Conservation (phyloP, 2,329 filamentous ascomycete species). For the Claviceps capensis region DNA sequence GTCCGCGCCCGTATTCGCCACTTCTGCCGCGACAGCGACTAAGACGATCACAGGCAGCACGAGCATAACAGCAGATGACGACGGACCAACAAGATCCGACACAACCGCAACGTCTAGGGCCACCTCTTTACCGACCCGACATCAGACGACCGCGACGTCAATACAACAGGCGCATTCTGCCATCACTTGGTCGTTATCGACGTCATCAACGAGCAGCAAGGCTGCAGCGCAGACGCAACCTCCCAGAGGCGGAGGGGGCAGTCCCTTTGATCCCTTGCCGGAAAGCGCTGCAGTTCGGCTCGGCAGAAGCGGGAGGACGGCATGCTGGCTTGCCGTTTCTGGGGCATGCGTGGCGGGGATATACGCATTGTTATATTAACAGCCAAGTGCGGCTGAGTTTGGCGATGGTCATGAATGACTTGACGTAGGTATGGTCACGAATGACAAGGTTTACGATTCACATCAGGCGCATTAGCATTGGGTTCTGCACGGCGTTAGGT, state of each 20-base stretch:
- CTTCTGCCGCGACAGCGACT: too few species aligned
- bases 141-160: not conserved
- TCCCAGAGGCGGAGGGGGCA: constrained; percentile 10
- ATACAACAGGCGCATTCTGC: not conserved
- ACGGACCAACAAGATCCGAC: not conserved
- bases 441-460: not conserved
- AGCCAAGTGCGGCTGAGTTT: not conserved
- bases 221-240: constrained; percentile 2
- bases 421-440: not conserved
- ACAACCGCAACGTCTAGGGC: not conserved
- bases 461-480: not conserved
- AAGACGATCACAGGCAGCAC: too few species aligned
- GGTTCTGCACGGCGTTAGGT: not conserved
- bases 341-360: not conserved
- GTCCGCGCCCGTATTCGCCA: not conserved
- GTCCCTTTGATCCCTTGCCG: constrained; percentile 9
- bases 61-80: not conserved
- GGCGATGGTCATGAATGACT: not conserved
- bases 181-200: constrained; percentile 1
- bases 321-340: not conserved
- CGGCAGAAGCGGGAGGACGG: not conserved
- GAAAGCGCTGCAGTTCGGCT: not conserved
- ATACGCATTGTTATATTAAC: not conserved
- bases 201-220: constrained; percentile 1
- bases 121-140: not conserved